Conservation (phyloP, 1,139 yeast species). For the Debaryomycetaceae sp. region DNA sequence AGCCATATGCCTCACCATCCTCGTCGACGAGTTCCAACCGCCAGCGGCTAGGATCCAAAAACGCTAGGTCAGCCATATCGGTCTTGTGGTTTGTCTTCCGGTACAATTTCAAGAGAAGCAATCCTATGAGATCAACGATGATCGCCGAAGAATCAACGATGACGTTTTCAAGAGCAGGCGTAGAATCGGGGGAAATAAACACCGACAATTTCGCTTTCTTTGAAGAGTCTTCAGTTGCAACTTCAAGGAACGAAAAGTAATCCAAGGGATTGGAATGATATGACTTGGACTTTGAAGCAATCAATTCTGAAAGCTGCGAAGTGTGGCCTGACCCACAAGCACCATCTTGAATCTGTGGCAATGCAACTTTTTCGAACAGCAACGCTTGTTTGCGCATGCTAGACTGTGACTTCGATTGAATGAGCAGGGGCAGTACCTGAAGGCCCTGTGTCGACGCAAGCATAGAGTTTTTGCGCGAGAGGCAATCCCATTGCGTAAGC, state of each 20-base stretch:
- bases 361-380: neutral
- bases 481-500: slow-evolving; percentile 7
- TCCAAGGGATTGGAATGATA: slow-evolving; percentile 39
- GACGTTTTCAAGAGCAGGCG: slow-evolving; percentile 21
- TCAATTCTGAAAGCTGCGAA: slow-evolving; percentile 31
- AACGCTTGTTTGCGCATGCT: neutral
- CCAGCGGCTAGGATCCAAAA: slow-evolving; percentile 51
- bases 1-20: slow-evolving; percentile 70
- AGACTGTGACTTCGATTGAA: neutral
- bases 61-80: slow-evolving; percentile 7
- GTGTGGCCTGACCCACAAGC: neutral
- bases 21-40: slow-evolving; percentile 64
- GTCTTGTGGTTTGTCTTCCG: slow-evolving; percentile 11
- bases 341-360: neutral
- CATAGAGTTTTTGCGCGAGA: neutral
- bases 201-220: slow-evolving; percentile 19
- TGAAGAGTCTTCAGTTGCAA: slow-evolving; percentile 6
- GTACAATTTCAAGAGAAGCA: slow-evolving; percentile 28
- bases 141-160: slow-evolving; percentile 35
- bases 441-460: neutral
- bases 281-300: slow-evolving; percentile 24
- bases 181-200: slow-evolving; percentile 26
- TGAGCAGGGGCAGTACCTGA: neutral
- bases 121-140: slow-evolving; percentile 59
- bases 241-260: slow-evolving; percentile 38